Evolutionary conservation across 169 alveolate species (phyloP), one percentile per base, ranked within the genome.

Genomic region (Babesia divergens): DNA sequence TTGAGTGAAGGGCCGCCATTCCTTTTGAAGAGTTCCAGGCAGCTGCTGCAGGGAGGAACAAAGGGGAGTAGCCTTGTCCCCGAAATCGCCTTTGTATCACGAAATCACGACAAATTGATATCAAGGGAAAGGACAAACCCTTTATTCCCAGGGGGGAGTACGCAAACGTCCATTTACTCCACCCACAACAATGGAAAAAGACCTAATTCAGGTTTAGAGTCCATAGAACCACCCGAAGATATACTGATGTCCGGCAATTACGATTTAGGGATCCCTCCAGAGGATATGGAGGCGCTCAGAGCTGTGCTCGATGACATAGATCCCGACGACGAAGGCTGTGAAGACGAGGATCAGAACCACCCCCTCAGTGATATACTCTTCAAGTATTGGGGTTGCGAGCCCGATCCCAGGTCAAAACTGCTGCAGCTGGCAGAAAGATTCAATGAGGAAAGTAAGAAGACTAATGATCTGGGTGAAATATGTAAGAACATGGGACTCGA

Each of bases 301-400:
- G 54, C 59, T 31, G 58, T 66, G 58, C 67, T 74, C 20, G 70
- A 82, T 5, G 7, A 44, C 20, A 58, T 50, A 38, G 22, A 56
- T 29, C 65, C 47, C 28, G 75, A 67, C 22, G 42, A 62, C 13
- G 66, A 50, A 24, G 77, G 52, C 20, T 54, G 70, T 11, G 74
- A 67, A 40, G 81, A 74, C 32, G 89, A 82, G 65, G 81, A 74
- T 44, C 52, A 66, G 46, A 68, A 43, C 32, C 72, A 43, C 24
- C 72, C 72, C 14, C 72, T 62, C 34, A 47, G 62, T n/a, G 59
- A 43, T 24, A 35, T 62, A 26, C 1, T 29, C 28, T 50, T 62
- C 43, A 62, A 40, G 72, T 62, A 62, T 60, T 44, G 56, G 67
- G n/a, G 67, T 0, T 5, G 38, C 24, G 26, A 66, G n/a, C 68